phyloP scores from a whole-genome alignment of 2,329 filamentous ascomycete species.

The Venturia oleaginea region DNA sequence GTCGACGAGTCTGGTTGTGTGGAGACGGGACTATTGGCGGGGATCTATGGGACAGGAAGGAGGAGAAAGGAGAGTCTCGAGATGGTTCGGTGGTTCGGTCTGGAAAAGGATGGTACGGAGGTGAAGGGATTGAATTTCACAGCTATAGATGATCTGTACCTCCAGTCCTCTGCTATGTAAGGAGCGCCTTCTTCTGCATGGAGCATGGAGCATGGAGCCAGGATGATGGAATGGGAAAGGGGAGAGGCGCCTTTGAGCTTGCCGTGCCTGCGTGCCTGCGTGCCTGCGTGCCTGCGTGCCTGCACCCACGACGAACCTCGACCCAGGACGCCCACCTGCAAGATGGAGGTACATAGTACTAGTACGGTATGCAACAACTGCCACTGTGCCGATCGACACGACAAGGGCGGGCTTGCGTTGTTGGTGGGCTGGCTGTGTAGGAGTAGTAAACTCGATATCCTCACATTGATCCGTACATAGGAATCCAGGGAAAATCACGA shows the following conservation, averaged over 20 bases:
- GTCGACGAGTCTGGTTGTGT: background rate
- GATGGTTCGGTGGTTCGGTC: too few relatives aligned
- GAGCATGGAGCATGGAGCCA: too few relatives aligned
- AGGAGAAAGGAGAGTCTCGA: background rate
- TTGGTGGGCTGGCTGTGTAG: background rate
- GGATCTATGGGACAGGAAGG: background rate
- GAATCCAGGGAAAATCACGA: background rate
- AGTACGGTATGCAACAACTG: background rate
- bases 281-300: background rate
- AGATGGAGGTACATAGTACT: too few relatives aligned
- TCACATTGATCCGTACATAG: background rate
- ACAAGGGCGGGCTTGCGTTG: too few relatives aligned
- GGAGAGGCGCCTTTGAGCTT: background rate
- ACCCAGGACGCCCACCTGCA: too few relatives aligned
- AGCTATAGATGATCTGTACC: background rate
- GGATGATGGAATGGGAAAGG: background rate
- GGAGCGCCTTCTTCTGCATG: background rate
- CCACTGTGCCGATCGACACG: too few relatives aligned
- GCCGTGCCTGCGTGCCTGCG: too few relatives aligned
- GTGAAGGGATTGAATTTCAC: background rate
- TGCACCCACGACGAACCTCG: background rate
- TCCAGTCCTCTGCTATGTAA: too few relatives aligned
- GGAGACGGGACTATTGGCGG: background rate
- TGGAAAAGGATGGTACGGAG: background rate
- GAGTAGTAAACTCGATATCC: background rate